Percentiles rank a stretch among this genome's conserved stretches.
These are phyloP conservation scores for Aspergillus ibericus DNA, from an alignment of 2,329 filamentous ascomycete genomes.

Conservation along the genomic window DNA sequence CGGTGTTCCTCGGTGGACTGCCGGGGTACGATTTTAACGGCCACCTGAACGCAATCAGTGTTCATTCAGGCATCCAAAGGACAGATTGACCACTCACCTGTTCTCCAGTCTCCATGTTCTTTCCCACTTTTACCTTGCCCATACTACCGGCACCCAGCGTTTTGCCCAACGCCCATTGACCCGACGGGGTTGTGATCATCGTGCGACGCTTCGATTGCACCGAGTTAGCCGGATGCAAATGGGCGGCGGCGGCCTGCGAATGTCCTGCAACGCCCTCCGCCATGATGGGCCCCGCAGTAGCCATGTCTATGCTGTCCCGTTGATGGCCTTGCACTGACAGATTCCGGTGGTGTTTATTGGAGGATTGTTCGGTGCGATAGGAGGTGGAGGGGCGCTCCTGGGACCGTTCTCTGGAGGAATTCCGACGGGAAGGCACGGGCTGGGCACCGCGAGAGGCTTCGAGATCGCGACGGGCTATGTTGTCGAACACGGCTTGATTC, in stretches of 20 bases:
- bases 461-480: slow-evolving; percentile 67
- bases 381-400: slow-evolving; percentile 42
- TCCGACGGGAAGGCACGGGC: slow-evolving; percentile 58
- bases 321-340: slow-evolving; percentile 44
- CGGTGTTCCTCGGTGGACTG: slow-evolving; percentile 83
- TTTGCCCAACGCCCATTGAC: slow-evolving; percentile 93
- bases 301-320: slow-evolving; percentile 47
- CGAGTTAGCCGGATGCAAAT: slow-evolving; percentile 32
- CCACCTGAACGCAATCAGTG: slow-evolving; percentile 61
- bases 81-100: slow-evolving; percentile 60
- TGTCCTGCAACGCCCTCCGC: slow-evolving; percentile 57
- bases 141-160: slow-evolving; percentile 97
- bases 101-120: slow-evolving; percentile 84
- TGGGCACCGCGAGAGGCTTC: slow-evolving; percentile 68
- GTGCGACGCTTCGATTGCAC: slow-evolving; percentile 61
- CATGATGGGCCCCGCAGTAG: slow-evolving; percentile 50
- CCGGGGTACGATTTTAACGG: slow-evolving; percentile 94
- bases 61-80: neutral
- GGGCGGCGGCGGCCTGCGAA: slow-evolving; percentile 47
- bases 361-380: slow-evolving; percentile 57
- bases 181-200: slow-evolving; percentile 84
- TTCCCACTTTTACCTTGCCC: slow-evolving; percentile 97
- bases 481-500: slow-evolving; percentile 51
- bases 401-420: slow-evolving; percentile 63
- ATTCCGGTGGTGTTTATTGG: slow-evolving; percentile 43